A percentile compares a stretch with the other conserved stretches of the same genome.
phyloP scores from a whole-genome alignment of 2,329 filamentous ascomycete species.

The Alternaria hordeiaustralica region DNA sequence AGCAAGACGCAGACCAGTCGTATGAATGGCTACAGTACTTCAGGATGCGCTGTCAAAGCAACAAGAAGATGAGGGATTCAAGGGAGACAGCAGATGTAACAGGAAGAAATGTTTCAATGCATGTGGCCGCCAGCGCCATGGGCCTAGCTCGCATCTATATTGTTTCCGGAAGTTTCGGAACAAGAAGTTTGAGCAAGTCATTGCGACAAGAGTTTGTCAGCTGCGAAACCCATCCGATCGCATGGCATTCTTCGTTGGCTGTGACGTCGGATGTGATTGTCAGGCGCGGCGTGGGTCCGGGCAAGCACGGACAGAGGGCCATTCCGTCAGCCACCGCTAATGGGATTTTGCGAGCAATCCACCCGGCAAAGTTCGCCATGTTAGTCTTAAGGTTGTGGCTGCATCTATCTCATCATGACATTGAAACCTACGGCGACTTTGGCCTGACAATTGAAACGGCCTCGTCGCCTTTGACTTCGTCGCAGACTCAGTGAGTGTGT shows the following conservation, averaged over 20 bases:
- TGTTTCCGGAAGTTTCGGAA: constrained; percentile 37
- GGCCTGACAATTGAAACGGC: not conserved
- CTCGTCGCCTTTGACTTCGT: not conserved
- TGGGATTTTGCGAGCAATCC: not conserved
- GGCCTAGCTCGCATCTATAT: constrained; percentile 18
- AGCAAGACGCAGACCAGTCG: not conserved
- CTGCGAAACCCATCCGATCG: constrained; percentile 28
- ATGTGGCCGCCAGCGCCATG: constrained; percentile 6
- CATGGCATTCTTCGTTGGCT: constrained; percentile 25
- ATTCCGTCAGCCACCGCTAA: constrained; percentile 17
- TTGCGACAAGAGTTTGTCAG: constrained; percentile 37
- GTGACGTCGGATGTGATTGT: constrained; percentile 18
- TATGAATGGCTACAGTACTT: not conserved
- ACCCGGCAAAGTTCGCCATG: constrained; percentile 8
- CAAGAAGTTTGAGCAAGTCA: constrained; percentile 16
- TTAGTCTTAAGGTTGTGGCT: not conserved
- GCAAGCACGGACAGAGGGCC: constrained; percentile 4
- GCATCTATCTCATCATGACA: not conserved
- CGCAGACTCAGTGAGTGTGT: constrained; percentile 7
- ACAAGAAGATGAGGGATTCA: constrained; percentile 6
- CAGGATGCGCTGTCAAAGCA: constrained; percentile 1
- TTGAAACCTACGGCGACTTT: not conserved
- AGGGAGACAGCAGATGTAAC: constrained; percentile 15
- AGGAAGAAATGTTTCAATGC: constrained; percentile 3
- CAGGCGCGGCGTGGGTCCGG: constrained; percentile 13